Evolutionary conservation across 1,284 basidiomycete species (phyloP).

Genomic region (Neolentinus lepideus): DNA sequence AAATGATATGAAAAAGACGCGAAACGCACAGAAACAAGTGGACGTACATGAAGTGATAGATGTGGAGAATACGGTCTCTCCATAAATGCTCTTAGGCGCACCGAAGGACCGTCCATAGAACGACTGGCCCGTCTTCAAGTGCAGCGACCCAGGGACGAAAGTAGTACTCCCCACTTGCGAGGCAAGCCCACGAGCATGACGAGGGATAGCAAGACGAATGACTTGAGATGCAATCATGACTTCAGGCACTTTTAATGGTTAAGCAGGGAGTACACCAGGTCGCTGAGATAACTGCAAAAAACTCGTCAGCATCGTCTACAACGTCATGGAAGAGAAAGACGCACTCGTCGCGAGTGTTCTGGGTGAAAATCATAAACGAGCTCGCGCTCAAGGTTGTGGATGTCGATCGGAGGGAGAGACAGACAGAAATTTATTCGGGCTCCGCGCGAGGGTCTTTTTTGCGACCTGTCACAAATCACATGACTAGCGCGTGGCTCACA

Average conservation of each 20-base stretch:
- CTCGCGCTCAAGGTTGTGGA: slow-evolving; percentile 7
- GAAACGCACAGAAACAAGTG: not conserved
- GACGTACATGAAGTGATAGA: slow-evolving; percentile 89
- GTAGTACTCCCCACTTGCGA: slow-evolving; percentile 48
- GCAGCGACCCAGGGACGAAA: slow-evolving; percentile 74
- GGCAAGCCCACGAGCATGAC: slow-evolving; percentile 53
- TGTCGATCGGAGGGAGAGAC: not conserved
- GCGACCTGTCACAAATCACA: not conserved
- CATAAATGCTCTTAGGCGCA: slow-evolving; percentile 81
- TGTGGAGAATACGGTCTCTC: slow-evolving; percentile 98
- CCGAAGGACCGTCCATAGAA: slow-evolving; percentile 91
- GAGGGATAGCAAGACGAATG: slow-evolving; percentile 31
- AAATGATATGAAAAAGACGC: slow-evolving; percentile 1
- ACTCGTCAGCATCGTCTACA: slow-evolving; percentile 7
- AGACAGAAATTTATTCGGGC: not conserved
- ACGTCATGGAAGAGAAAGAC: slow-evolving; percentile 18
- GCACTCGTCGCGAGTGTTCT: slow-evolving; percentile 81
- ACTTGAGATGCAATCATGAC: slow-evolving; percentile 54
- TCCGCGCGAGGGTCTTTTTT: not conserved
- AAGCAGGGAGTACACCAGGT: slow-evolving; percentile 69
- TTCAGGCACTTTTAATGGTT: slow-evolving; percentile 37
- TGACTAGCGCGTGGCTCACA: not conserved
- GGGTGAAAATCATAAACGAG: slow-evolving; percentile 76
- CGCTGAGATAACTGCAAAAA: slow-evolving; percentile 66
- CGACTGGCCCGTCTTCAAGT: slow-evolving; percentile 91